Base-by-base conservation (phyloP, 805 yeast genomes). In the Huiozyma sinensis region DNA sequence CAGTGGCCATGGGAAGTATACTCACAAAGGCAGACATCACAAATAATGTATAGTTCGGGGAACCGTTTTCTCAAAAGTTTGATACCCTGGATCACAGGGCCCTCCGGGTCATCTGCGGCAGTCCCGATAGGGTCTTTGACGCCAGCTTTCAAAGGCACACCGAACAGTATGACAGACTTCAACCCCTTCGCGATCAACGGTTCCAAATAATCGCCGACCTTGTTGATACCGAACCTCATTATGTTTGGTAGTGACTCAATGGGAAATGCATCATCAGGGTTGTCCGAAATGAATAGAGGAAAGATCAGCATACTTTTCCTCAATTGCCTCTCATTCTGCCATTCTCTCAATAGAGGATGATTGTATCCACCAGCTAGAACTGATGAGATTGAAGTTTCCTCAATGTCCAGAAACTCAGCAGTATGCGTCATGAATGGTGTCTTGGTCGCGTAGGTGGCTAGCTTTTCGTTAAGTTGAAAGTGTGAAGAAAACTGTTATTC, bases 1-100 rank as follows among this genome's bases (percentile, higher is more conserved):
- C 98, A 92, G 63, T 92, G 98, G n/a, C 98, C 98, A 57, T 92
- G 97, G 44, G 81, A 75, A 7, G 98, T 92, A 65, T 87, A 92
- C 66, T 92, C 98, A 69, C 98, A 92, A 43, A 92, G 68, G 65
- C 98, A 92, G 28, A 90, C 97, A 60, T 92, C 98, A 58, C 95
- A 84, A 75, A 88, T 78, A 50, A 92, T 77, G 62, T 81, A 90
- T 47, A 92, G 72, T 28, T 77, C 82, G 5, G 98, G 97, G 67
- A 84, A 89, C 11, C 74, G 65, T 38, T 64, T 50, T 47, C 73
- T 73, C 44, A 92, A 71, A 1, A 75, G 70, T 57, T 79, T 81
- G 54, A 84, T 81, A 17, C 90, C 83, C 48, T 64, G 72, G 51
- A 92, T 89, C 2, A 92, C 97, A 1, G 98, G 97, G 0, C 97